Evolutionary conservation across 352 stramenopile species (phyloP), one percentile per base, ranked within the genome.

Genomic region (Blastocystis sp.): DNA sequence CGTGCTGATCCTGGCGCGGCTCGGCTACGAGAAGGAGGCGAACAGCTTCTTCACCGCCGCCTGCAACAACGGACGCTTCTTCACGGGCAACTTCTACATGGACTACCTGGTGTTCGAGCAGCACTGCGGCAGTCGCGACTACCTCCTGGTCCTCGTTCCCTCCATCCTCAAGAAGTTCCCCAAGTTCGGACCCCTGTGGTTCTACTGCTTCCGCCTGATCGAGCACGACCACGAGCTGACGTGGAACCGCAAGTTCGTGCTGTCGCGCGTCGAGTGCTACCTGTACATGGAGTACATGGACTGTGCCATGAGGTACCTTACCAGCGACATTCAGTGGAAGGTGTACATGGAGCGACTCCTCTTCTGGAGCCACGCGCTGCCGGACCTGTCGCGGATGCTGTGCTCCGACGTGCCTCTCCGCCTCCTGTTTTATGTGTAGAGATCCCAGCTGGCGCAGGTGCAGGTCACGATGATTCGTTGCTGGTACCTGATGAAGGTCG

Each of bases 131-230:
- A 91, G 91, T 37, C 90, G 91, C 13, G 90, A 92, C 1, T 91
- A 93, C 61, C 94, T 94, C 50, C 90, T 95, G 41, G 80, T 80
- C 50, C 95, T 96, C 79, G 93, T 96, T 12, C 90, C 95, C 78
- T 90, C 90, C 16, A 94, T 94, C 31, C 90, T 96, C 29, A 90
- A 91, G 80, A 92, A 95, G 69, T 93, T 96, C 67, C 94, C 93
- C 45, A 91, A 93, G 37, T 96, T 96, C 90, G 94, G 94, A 19
- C 94, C 95, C n/a, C 91, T 97, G 29, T 97, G 95, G 93, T 97
- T 96, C 88, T 93, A 93, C 66, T 94, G 94, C 24, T 95, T 97
- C 82, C 91, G 93, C n/a, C 88, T 96, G 9, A 93, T 93, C 67
- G 94, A 97, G 88, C 93, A 91, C 31, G 13, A 67, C 35, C 37